Evolutionary conservation across 169 alveolate species (phyloP).

Genomic region (Plasmodium cynomolgi): DNA sequence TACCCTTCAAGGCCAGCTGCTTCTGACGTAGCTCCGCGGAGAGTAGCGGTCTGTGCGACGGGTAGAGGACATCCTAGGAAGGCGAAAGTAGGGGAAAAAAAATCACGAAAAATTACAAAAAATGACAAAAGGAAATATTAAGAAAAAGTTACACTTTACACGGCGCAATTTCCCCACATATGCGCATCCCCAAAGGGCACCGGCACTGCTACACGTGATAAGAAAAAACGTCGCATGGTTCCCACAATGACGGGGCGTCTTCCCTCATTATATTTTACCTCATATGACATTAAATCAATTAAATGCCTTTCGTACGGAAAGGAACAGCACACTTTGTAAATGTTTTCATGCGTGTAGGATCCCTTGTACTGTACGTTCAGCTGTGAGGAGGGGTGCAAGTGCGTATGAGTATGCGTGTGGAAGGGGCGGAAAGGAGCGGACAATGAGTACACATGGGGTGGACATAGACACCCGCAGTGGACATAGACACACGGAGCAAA

Average conservation of each 20-base stretch:
- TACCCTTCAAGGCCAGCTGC: slow-evolving; percentile 72
- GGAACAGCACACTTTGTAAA: slow-evolving; percentile 59
- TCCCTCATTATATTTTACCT: not conserved
- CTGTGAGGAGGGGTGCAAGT: slow-evolving; percentile 4
- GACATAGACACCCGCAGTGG: not conserved
- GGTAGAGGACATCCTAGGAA: slow-evolving; percentile 52
- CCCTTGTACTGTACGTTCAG: slow-evolving; percentile 65
- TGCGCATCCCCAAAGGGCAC: not conserved
- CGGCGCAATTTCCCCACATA: not conserved
- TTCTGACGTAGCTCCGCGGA: slow-evolving; percentile 58
- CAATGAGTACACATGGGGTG: not conserved
- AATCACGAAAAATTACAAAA: not conserved
- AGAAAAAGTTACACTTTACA: not conserved
- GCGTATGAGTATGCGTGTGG: not conserved
- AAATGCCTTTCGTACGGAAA: slow-evolving; percentile 68
- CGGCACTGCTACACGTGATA: not conserved
- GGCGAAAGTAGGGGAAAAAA: not conserved
- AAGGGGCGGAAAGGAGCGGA: not conserved
- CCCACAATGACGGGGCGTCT: not conserved
- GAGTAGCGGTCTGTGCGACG: slow-evolving; percentile 51
- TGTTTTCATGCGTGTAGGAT: slow-evolving; percentile 56
- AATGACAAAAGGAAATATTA: not conserved
- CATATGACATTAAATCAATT: slow-evolving; percentile 55
- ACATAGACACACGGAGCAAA: no score
- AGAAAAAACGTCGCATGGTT: not conserved